Evolutionary conservation across 192 early-diverging fungal genomes (phyloP).

Genomic region (Entomortierella beljakovae): DNA sequence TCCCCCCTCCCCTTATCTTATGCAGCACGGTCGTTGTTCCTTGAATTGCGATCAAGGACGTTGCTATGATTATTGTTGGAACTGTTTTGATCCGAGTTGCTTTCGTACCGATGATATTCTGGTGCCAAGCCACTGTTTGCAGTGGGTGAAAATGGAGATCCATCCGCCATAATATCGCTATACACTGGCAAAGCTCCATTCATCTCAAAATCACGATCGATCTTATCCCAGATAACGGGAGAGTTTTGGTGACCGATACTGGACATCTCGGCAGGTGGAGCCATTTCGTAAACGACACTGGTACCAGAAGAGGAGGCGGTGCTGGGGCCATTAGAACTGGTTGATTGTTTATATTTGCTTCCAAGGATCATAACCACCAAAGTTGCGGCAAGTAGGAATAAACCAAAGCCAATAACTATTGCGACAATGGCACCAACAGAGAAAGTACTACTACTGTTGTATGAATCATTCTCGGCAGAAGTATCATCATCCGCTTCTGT

Average conservation of each 20-base stretch:
- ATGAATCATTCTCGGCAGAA: constrained; percentile 2
- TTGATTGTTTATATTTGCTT: background rate
- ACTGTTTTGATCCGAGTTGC: background rate
- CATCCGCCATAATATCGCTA: background rate
- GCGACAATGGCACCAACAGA: constrained; percentile 28
- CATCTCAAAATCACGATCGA: background rate
- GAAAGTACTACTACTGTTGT: background rate
- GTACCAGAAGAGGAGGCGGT: background rate
- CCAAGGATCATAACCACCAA: background rate
- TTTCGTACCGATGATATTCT: background rate
- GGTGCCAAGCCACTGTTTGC: too few relatives aligned
- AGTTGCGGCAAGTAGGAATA: constrained; percentile 3
- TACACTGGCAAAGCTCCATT: background rate
- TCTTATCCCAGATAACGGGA: too few relatives aligned
- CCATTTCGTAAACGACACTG: too few relatives aligned
- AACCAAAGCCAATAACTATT: constrained; percentile 11
- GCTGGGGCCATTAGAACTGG: background rate
- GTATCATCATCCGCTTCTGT: background rate
- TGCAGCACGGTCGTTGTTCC: background rate
- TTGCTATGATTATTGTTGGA: background rate
- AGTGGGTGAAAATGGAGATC: background rate
- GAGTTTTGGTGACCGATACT: too few relatives aligned
- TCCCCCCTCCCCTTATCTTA: too few relatives aligned
- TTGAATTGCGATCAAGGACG: background rate
- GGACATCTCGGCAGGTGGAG: background rate